Conservation (phyloP, 179 eudicot genomes). For the Corrigiola litoralis region DNA sequence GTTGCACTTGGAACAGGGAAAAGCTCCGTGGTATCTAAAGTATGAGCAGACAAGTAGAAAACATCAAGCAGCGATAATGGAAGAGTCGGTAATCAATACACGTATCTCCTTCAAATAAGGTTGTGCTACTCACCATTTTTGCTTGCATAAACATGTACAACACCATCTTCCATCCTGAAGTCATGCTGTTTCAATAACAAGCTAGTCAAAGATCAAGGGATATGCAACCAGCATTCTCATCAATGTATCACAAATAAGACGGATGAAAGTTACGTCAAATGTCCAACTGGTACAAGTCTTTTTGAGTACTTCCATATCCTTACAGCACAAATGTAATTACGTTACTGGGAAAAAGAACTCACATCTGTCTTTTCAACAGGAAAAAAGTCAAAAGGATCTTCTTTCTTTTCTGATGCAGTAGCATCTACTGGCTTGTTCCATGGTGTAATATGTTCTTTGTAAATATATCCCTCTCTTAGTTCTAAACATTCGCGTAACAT, state of each 20-base stretch:
- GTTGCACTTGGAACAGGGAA: conserved; percentile 75
- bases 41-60: not conserved
- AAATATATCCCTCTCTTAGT: conserved; percentile 63
- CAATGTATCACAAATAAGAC: not conserved
- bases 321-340: not conserved
- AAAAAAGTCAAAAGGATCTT: conserved; percentile 46
- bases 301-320: not conserved
- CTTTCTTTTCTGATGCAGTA: conserved; percentile 25
- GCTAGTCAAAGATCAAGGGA: conserved; percentile 13
- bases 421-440: conserved; percentile 52
- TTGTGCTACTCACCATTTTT: conserved; percentile 46
- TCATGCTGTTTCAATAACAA: conserved; percentile 43
- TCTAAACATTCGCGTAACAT: conserved; percentile 76
- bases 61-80: conserved; percentile 4
- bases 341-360: conserved; percentile 23
- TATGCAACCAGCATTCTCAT: conserved; percentile 9
- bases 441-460: conserved; percentile 55
- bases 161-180: conserved; percentile 82
- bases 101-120: not conserved
- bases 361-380: conserved; percentile 62
- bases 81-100: not conserved
- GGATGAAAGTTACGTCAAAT: not conserved
- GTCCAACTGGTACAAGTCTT: not conserved
- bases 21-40: conserved; percentile 51
- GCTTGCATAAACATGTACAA: conserved; percentile 64